Percentiles rank a stretch among this genome's conserved stretches.
These are phyloP conservation scores for Candida jianshihensis DNA, from an alignment of 805 yeast genomes.

Conservation along the genomic window DNA sequence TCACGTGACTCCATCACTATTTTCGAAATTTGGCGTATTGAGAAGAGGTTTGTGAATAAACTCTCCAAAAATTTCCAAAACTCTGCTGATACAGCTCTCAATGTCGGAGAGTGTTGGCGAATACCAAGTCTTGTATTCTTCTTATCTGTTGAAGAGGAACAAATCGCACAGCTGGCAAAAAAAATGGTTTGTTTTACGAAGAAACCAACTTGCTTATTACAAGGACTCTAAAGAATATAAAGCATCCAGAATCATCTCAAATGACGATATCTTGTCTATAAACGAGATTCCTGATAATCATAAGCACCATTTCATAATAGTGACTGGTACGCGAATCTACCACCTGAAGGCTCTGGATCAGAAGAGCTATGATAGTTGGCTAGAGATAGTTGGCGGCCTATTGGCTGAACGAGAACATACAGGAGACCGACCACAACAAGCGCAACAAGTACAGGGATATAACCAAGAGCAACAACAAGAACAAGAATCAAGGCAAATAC, in stretches of 20 bases:
- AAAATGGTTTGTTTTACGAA: slow-evolving; percentile 33
- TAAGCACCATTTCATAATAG: slow-evolving; percentile 17
- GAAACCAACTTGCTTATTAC: slow-evolving; percentile 33
- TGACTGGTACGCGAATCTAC: slow-evolving; percentile 15
- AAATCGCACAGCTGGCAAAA: slow-evolving; percentile 32
- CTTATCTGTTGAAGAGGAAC: slow-evolving; percentile 28
- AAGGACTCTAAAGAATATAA: slow-evolving; percentile 32
- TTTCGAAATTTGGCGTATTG: no score
- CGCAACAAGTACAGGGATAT: no score
- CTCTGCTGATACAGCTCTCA: no score
- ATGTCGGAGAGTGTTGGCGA: neutral
- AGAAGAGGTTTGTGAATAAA: no score
- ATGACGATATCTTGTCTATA: slow-evolving; percentile 12
- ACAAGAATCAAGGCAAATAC: no score
- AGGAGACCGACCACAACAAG: neutral
- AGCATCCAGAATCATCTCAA: slow-evolving; percentile 27
- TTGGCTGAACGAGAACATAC: slow-evolving; percentile 7
- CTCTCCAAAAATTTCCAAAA: no score
- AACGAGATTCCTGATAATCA: slow-evolving; percentile 17
- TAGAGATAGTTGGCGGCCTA: slow-evolving; percentile 8
- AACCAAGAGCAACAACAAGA: no score
- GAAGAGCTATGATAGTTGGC: slow-evolving; percentile 19
- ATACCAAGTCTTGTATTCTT: slow-evolving; percentile 17
- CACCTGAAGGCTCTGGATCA: slow-evolving; percentile 16
- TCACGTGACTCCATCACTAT: no score